phyloP scores from a whole-genome alignment of 1,284 basidiomycete genomes.

The Cutaneotrichosporon cyanovorans region DNA sequence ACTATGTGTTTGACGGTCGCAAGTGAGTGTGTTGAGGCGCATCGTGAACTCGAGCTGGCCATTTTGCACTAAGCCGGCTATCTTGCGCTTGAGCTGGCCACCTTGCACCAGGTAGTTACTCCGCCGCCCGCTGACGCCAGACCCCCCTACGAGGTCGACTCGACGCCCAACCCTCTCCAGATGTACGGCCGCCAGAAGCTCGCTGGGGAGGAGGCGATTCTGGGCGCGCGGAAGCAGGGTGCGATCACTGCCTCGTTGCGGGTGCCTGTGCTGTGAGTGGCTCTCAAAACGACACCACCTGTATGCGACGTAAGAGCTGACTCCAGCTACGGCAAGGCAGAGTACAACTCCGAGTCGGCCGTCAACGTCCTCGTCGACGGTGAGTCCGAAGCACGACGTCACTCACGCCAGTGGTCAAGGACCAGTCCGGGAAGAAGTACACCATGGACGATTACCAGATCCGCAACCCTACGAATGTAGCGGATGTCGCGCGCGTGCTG shows the following conservation, averaged over 20 bases:
- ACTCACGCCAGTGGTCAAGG: conserved; percentile 37
- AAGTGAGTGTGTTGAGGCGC: conserved; percentile 21
- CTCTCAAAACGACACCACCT: too few species aligned
- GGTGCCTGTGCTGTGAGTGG: conserved; percentile 45
- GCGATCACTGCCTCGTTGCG: conserved; percentile 41
- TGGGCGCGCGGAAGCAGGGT: conserved; percentile 26
- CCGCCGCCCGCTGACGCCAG: conserved; percentile 16
- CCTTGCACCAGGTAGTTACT: too few species aligned
- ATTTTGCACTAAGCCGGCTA: too few species aligned
- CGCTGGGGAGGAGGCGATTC: conserved; percentile 36
- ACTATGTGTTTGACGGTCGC: conserved; percentile 44
- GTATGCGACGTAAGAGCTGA: background rate
- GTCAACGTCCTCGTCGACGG: conserved; percentile 48
- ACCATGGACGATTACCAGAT: conserved; percentile 47
- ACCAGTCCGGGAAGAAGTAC: conserved; percentile 47
- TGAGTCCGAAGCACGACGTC: conserved; percentile 18
- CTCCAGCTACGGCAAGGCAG: conserved; percentile 46
- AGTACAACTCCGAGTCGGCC: conserved; percentile 47
- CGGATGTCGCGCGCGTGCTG: conserved; percentile 47
- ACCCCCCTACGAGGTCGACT: conserved; percentile 48
- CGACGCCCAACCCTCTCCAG: conserved; percentile 48
- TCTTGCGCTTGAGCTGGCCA: too few species aligned
- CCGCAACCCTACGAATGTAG: conserved; percentile 49
- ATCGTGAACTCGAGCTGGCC: background rate
- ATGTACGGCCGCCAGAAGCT: conserved; percentile 47